Evolutionary conservation across 2,329 filamentous ascomycete genomes (phyloP), one percentile per base, ranked within the genome.

Genomic region (Cephalotrichum gorgonifer): DNA sequence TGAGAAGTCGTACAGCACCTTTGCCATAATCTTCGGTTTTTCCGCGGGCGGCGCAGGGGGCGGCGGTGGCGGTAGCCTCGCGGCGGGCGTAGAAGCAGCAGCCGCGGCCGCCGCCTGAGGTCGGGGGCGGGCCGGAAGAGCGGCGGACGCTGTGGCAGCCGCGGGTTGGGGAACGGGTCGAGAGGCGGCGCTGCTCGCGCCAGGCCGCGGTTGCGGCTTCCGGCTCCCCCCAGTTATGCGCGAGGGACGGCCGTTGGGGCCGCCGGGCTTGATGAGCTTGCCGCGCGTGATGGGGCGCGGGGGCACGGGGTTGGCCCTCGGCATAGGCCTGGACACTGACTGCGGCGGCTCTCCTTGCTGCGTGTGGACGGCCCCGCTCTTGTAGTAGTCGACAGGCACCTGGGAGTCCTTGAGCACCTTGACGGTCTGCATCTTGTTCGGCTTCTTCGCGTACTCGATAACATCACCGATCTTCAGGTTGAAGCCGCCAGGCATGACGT

Each of bases 371-470:
- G 84, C 84, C 52, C 87, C 83, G 63, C 89, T 96, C 78, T 98
- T 98, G 74, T 98, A 98, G 54, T 82, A 78, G 65, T 98, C 93
- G 44, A 83, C 83, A 3, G 75, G 70, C 47, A 85, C 77, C 47
- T 82, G 78, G 1, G 90, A 83, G 62, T 98, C 93, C 68, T 95
- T 95, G 52, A 95, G 62, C 8, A 87, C 87, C 71, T 97, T 97
- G 61, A 98, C 86, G 6, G 81, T 69, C 48, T 91, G 86, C 64
- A 88, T 78, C 71, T 98, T 98, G 49, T 88, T 88, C 1, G 93
- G 93, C 68, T 98, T 98, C 76, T 97, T 98, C 62, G 91, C 90
- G 66, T 95, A 98, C 63, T 95, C 88, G 57, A 98, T 90, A 51
- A 75, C 76, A 26, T 93, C 84, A n/a, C 73, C 80, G 53, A 97